Percentiles rank a stretch among this genome's conserved stretches.
Evolutionary conservation across 2,329 filamentous ascomycete genomes (phyloP).

Genomic region (Metarhizium anisopliae): DNA sequence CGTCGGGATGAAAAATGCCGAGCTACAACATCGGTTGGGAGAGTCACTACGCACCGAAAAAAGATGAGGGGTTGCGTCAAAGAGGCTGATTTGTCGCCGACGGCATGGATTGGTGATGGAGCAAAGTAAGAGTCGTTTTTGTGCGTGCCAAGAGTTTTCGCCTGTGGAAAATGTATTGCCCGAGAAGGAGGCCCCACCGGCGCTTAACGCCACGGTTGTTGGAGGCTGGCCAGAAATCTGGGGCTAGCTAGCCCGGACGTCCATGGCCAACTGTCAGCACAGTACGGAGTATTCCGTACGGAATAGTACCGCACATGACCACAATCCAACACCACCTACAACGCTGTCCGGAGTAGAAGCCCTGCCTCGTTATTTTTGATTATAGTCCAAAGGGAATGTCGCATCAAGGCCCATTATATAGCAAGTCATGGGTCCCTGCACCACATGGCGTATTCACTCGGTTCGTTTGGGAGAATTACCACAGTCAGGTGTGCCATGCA

Average conservation of each 20-base stretch:
- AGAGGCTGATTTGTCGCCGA: conserved; percentile 27
- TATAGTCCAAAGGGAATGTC: background rate
- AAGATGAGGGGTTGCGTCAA: conserved; percentile 21
- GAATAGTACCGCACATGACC: too few relatives aligned
- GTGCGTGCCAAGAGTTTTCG: conserved; percentile 38
- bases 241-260: background rate
- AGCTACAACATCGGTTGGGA: background rate
- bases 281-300: too few relatives aligned
- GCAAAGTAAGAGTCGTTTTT: conserved; percentile 30
- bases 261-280: too few relatives aligned
- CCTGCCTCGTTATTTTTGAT: too few relatives aligned
- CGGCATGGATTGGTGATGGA: conserved; percentile 25
- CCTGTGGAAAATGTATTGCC: conserved; percentile 29
- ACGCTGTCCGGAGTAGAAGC: too few relatives aligned
- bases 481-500: background rate
- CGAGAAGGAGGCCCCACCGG: conserved; percentile 13
- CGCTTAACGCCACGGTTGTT: background rate
- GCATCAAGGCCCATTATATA: background rate
- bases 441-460: background rate
- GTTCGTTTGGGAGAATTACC: background rate
- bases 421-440: background rate
- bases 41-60: conserved; percentile 22
- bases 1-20: background rate
- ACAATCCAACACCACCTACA: too few relatives aligned
- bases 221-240: background rate